A percentile compares a stretch with the other conserved stretches of the same genome.
Conservation (phyloP, 306 rosid species). For the Herpetospermum pedunculosum region DNA sequence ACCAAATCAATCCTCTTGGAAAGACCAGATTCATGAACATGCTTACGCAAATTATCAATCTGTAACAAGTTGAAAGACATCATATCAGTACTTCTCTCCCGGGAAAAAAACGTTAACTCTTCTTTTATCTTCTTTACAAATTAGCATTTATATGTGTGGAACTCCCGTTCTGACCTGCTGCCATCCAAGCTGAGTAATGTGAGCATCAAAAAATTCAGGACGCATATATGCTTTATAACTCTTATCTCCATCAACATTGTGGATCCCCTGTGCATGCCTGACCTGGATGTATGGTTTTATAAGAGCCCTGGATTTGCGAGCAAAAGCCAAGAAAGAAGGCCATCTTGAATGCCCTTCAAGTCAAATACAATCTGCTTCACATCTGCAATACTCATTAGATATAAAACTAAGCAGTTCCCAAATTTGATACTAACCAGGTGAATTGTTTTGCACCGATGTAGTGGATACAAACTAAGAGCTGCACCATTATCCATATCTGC, state of each 20-base stretch:
- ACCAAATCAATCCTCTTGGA: constrained; percentile 37
- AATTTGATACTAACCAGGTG: constrained; percentile 34
- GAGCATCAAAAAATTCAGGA: constrained; percentile 43
- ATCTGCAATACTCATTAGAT: constrained; percentile 12
- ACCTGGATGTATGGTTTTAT: constrained; percentile 36
- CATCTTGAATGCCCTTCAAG: constrained; percentile 24
- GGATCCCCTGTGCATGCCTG: constrained; percentile 51
- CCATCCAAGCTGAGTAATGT: constrained; percentile 42
- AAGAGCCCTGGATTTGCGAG: constrained; percentile 21
- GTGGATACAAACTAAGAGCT: constrained; percentile 28
- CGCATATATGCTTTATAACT: constrained; percentile 32
- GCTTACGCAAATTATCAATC: constrained; percentile 46
- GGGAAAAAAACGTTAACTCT: background rate
- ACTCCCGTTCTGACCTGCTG: constrained; percentile 29
- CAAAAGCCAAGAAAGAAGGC: constrained; percentile 20
- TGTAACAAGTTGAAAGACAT: constrained; percentile 7
- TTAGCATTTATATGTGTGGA: background rate
- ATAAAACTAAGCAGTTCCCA: constrained; percentile 2
- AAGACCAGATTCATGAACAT: constrained; percentile 31
- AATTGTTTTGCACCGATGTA: constrained; percentile 42
- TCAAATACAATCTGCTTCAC: constrained; percentile 16
- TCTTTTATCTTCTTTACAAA: background rate
- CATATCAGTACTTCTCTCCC: background rate
- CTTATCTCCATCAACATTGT: constrained; percentile 44
- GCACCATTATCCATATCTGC: constrained; percentile 44